Base-by-base conservation (phyloP, 108 stramenopile genomes). In the Fistulifera solaris region DNA sequence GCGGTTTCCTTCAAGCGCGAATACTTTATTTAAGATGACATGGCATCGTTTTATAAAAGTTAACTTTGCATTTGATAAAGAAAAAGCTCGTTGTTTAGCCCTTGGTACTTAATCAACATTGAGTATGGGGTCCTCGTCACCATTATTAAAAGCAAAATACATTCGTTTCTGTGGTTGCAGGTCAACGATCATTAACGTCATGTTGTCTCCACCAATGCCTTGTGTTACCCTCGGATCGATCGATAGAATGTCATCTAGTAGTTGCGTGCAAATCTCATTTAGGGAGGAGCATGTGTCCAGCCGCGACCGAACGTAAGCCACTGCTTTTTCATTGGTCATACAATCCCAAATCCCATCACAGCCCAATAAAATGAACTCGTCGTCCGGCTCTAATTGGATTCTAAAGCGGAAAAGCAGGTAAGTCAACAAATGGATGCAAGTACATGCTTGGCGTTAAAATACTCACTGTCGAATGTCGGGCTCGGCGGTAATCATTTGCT, bases 271-370 rank as follows among this genome's bases (percentile, higher is more conserved):
- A 59, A 94, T 88, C 48, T 88, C 79, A 15, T 44, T 57, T 18
- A 82, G 78, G 21, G 58, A 38, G 62, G 76, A 80, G 16, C 21
- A 19, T 15, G 68, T 68, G 35, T 82, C 71, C 40, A 93, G 87
- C 17, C 91, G 82, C 45, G 70, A 63, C 15, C 71, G 72, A 13
- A 97, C 95, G 61, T 89, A 96, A 19, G 94, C 72, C 0, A 95
- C 90, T 13, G 93, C 89, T 56, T 85, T 72, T 71, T 97, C 90
- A 58, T 85, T 87, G 19, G 89, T 68, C 42, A 99, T 65, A 44
- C 94, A 94, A 54, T 99, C 98, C 96, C 95, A 99, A 44, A 99
- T 89, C 24, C 98, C 98, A 63, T 99, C 98, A 45, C 95, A 93
- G 2, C 92, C 98, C 43, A 99, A 49, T 28, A 99, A 63, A 52